A percentile compares a stretch with the other conserved stretches of the same genome.
These are phyloP conservation scores for Melocanna baccifera DNA, from an alignment of 176 grass and related monocot genomes.

Conservation along the genomic window DNA sequence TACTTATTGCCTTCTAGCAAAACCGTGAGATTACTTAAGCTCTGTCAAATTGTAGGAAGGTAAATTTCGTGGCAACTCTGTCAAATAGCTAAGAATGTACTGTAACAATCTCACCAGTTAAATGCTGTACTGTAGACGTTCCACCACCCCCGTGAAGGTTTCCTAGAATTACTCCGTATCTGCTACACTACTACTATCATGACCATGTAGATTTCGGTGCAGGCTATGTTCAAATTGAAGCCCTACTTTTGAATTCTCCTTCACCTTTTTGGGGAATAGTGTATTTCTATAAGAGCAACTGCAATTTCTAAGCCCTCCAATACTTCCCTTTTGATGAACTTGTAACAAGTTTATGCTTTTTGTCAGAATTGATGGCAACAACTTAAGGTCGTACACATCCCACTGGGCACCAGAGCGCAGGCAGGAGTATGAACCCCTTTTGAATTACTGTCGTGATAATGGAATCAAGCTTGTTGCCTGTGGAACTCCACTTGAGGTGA, in stretches of 20 bases:
- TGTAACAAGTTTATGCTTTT: slow-evolving; percentile 2
- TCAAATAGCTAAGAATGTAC: background rate
- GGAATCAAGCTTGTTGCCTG: slow-evolving; percentile 81
- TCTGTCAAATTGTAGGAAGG: background rate
- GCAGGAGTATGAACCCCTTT: slow-evolving; percentile 94
- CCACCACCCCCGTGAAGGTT: background rate
- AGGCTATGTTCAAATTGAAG: background rate
- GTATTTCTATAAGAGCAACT: background rate
- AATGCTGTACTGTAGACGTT: background rate
- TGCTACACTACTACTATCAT: background rate
- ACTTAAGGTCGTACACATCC: slow-evolving; percentile 60
- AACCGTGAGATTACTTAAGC: background rate
- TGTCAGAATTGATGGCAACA: slow-evolving; percentile 73
- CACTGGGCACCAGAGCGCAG: slow-evolving; percentile 86
- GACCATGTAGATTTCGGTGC: background rate
- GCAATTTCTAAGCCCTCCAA: background rate
- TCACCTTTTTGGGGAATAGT: background rate
- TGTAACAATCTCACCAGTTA: background rate
- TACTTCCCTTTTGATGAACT: background rate
- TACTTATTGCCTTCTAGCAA: background rate
- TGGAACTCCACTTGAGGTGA: slow-evolving; percentile 95
- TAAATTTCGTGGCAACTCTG: background rate
- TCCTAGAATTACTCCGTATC: background rate
- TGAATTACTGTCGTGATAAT: slow-evolving; percentile 85
- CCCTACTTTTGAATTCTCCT: background rate